Conservation (phyloP, 257 asterid species). For the Solanum sejunctum region DNA sequence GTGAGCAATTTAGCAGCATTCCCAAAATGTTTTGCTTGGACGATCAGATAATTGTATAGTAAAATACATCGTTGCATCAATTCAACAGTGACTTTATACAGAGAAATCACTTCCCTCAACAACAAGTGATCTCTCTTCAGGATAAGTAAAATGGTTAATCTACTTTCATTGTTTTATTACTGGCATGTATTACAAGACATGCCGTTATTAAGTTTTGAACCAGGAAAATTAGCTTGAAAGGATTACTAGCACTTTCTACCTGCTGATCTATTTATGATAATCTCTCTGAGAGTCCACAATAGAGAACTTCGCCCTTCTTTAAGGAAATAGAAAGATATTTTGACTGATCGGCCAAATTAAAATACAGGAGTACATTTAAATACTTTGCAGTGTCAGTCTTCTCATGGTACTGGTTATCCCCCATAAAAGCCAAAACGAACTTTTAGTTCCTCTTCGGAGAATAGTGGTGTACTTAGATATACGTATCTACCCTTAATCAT, state of each 20-base stretch:
- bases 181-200: background rate
- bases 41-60: background rate
- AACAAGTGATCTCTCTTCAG: background rate
- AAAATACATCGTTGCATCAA: background rate
- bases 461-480: background rate
- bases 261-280: background rate
- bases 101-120: background rate
- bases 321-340: background rate
- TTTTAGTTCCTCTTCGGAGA: background rate
- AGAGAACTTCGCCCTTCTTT: background rate
- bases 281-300: background rate
- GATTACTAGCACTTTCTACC: background rate
- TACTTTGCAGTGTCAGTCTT: background rate
- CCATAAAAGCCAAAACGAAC: background rate
- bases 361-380: background rate
- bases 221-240: background rate
- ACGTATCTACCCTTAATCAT: background rate
- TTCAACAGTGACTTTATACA: background rate
- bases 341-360: background rate
- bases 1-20: background rate
- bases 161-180: background rate
- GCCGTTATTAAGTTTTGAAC: background rate
- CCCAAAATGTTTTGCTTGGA: background rate
- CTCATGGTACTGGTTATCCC: background rate
- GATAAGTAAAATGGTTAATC: background rate